Base-by-base conservation (phyloP, 352 stramenopile genomes). In the Globisporangium spinosum region DNA sequence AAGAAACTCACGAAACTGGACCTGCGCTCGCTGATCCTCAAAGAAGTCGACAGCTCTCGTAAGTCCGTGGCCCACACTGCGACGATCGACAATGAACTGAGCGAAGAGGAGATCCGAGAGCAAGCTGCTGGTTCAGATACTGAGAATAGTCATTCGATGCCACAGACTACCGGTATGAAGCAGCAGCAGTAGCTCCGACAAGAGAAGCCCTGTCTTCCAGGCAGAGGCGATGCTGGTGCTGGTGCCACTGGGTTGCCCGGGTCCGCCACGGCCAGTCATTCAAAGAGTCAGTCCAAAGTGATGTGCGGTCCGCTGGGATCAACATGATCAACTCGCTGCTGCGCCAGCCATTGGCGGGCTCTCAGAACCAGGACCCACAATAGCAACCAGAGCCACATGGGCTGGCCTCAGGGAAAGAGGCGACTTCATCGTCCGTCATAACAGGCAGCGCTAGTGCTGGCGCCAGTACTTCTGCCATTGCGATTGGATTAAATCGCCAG, bases 1-100 rank as follows among this genome's bases (percentile, higher is more conserved):
- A 87, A 91, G 62, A 91, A 91, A 55, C 70, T 92, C 43, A 89
- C 68, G 15, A 90, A 87, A 59, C 70, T 81, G 64, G 85, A 94
- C 64, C 70, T 94, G 0, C 78, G 79, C 2, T 73, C 83, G 38
- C 68, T 94, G 17, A 89, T 92, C 27, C 72, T 92, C 61, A 82
- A 90, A 43, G 80, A 94, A 63, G 85, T 92, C 23, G 77, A 91
- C 13, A 76, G 67, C 0, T 86, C 90, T 27, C 75, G 78, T 0
- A 81, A 77, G n/a, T 64, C 60, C 8, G 62, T 73, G 3, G 64
- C 61, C 9, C 67, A 76, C 58, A 75, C 25, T 2, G 51, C 3
- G 4, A 35, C 27, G 56, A 34, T 20, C 13, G 70, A 63, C 23
- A 67, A 29, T 1, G 69, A 64, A 3, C 17, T 73, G 0, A 38